Evolutionary conservation across 306 rosid species (phyloP), one percentile per base, ranked within the genome.

Genomic region (Glycine tomentella): DNA sequence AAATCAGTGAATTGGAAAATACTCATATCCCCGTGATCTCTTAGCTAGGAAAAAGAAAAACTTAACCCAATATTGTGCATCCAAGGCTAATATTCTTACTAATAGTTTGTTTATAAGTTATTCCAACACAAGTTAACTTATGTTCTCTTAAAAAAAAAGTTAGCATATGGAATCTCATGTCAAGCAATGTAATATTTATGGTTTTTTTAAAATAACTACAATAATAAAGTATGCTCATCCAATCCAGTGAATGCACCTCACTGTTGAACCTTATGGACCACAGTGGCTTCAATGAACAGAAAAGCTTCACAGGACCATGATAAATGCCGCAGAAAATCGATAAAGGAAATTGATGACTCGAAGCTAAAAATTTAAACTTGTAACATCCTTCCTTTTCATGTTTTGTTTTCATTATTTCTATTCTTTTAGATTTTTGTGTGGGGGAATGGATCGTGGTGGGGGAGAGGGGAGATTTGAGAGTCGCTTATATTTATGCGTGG

Each of bases 301-400:
- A 80, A 77, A 72, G 62, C 62, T 56, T 62, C 10, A 36, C 12
- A 33, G 16, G 68, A 80, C 80, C 72, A 38, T 75, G 77, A 74
- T 34, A 79, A 44, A 55, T 38, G 78, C 75, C 20, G 9, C 57
- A 72, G 46, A 75, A 73, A 66, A 86, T 59, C 78, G 63, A 81
- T 61, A 56, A 14, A 74, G 69, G 81, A 86, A 85, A 77, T 81
- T 79, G 89, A 85, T 80, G 66, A 77, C 77, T 83, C 87, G 45
- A 82, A 84, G 82, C 77, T 46, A 67, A 52, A 57, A 69, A 17
- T 55, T 80, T 81, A 48, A 63, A 48, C 44, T 64, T 53, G 49
- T 25, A n/a, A 68, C 62, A 31, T 3, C 77, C 69, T 52, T 76
- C 79, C 62, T 56, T 66, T 71, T 53, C 78, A 31, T 25, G 11